Base-by-base conservation (phyloP, 495 filamentous ascomycete species). In the Recurvomyces mirabilis region DNA sequence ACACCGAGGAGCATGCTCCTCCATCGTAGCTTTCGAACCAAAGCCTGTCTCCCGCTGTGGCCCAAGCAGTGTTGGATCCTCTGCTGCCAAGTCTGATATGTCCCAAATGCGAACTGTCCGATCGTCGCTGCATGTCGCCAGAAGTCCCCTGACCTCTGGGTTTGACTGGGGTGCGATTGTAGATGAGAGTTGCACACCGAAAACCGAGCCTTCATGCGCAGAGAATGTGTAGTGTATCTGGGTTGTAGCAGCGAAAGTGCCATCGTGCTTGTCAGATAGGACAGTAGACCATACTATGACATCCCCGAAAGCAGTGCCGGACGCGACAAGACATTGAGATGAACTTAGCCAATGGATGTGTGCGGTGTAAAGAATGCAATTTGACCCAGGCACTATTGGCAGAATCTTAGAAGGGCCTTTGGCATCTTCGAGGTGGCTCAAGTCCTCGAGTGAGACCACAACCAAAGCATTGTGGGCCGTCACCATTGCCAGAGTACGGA, bases 51-150 rank as follows among this genome's bases (percentile, higher is more conserved):
- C 23, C 2, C 19, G 29, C 19, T 47, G 41, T 17, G 31, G 14
- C 9, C 41, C 3, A 1, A 17, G 9, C 17, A 46, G 13, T 5
- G 29, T 5, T 47, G 55, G 3, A 61, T 55, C 28, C 48, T 29
- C 56, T 2, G 46, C 38, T 23, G 64, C 55, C 25, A 74, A 64
- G 28, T 71, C 63, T 0, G 77, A 71, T 15, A 98, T 73, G 51
- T 94, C 78, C 93, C 93, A 96, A 0, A 96, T 63, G 23, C 86
- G 69, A 22, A 99, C 77, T 0, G 87, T 93, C 38, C 91, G 72
- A 61, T 99, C 91, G 61, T 99, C 91, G 52, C 89, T 95, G 56
- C 91, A 99, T 46, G 86, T 95, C 19, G 83, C 82, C 2, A 99
- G 64, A 11, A 93, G 49, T 29, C 32, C 84, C 69, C 15, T 62